phyloP scores from a whole-genome alignment of 495 filamentous ascomycete genomes.

The Lichenothelia convexa region DNA sequence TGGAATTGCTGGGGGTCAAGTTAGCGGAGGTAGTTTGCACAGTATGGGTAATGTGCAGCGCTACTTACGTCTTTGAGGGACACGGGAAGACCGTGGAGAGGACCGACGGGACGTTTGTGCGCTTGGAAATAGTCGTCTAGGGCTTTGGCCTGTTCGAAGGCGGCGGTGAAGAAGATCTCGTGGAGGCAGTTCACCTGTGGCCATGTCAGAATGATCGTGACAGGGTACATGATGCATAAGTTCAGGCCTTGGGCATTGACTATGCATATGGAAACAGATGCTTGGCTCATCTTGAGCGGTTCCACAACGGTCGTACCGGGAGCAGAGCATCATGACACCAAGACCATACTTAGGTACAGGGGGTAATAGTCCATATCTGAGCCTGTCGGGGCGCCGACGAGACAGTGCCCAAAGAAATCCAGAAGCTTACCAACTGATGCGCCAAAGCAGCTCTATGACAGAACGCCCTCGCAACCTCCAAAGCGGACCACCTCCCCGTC shows the following conservation, averaged over 20 bases:
- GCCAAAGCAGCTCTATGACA: slow-evolving; percentile 24
- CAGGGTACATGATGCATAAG: slow-evolving; percentile 3
- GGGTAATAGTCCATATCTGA: too few species aligned
- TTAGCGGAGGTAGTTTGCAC: too few species aligned
- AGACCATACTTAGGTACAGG: too few species aligned
- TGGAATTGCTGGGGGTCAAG: too few species aligned
- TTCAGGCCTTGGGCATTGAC: too few species aligned
- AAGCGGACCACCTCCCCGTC: slow-evolving; percentile 20
- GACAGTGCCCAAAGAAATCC: background rate
- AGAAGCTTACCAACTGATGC: slow-evolving; percentile 24
- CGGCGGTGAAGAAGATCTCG: slow-evolving; percentile 22
- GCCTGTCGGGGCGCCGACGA: too few species aligned
- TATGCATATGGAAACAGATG: too few species aligned
- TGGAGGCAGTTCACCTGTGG: slow-evolving; percentile 19
- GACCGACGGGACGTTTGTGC: slow-evolving; percentile 22
- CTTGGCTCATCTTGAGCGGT: too few species aligned
- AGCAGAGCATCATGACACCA: too few species aligned
- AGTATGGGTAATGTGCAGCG: too few species aligned
- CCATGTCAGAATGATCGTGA: background rate
- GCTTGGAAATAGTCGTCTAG: slow-evolving; percentile 18
- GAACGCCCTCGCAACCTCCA: slow-evolving; percentile 23
- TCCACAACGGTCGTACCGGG: too few species aligned
- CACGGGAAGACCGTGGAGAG: slow-evolving; percentile 46
- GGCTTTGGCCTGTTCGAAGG: slow-evolving; percentile 15
- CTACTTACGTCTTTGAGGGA: slow-evolving; percentile 54